These are phyloP conservation scores for Tranzscheliella williamsii DNA, from an alignment of 1,284 basidiomycete species.

Conservation along the genomic window DNA sequence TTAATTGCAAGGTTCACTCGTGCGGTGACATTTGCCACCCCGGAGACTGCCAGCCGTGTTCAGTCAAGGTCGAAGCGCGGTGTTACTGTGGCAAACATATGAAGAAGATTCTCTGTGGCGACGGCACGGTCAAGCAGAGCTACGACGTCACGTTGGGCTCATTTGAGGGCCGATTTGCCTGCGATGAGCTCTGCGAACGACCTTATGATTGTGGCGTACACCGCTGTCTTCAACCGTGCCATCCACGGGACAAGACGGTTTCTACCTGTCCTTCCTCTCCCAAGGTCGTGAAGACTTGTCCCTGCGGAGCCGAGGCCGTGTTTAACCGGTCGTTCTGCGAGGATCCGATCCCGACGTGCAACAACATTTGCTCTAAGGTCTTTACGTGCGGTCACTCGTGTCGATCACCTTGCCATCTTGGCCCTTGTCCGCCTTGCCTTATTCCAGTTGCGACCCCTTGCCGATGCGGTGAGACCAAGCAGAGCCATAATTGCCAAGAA, in stretches of 20 bases:
- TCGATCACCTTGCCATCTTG: constrained; percentile 44
- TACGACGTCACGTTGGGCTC: constrained; percentile 3
- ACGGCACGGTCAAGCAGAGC: constrained; percentile 30
- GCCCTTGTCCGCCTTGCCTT: constrained; percentile 52
- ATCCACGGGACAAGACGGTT: constrained; percentile 23
- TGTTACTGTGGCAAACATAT: constrained; percentile 56
- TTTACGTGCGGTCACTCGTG: constrained; percentile 52
- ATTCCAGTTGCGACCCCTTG: constrained; percentile 52
- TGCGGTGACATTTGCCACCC: constrained; percentile 51
- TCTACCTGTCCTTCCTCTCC: constrained; percentile 50
- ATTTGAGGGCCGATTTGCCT: constrained; percentile 43
- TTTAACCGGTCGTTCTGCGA: constrained; percentile 36
- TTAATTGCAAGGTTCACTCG: constrained; percentile 51
- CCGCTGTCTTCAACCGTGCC: constrained; percentile 46
- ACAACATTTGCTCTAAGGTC: constrained; percentile 35
- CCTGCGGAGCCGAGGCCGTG: constrained; percentile 47
- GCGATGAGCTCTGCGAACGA: constrained; percentile 40
- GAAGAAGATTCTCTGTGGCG: constrained; percentile 49
- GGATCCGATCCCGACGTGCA: constrained; percentile 54
- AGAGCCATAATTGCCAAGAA: constrained; percentile 41
- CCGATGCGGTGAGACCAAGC: constrained; percentile 56
- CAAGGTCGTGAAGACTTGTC: constrained; percentile 42
- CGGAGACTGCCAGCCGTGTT: constrained; percentile 48
- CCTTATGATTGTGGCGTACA: constrained; percentile 53
- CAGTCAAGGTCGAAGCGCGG: constrained; percentile 18